A percentile compares a stretch with the other conserved stretches of the same genome.
phyloP scores from a whole-genome alignment of 2,329 filamentous ascomycete species.

The Venturia oleaginea region DNA sequence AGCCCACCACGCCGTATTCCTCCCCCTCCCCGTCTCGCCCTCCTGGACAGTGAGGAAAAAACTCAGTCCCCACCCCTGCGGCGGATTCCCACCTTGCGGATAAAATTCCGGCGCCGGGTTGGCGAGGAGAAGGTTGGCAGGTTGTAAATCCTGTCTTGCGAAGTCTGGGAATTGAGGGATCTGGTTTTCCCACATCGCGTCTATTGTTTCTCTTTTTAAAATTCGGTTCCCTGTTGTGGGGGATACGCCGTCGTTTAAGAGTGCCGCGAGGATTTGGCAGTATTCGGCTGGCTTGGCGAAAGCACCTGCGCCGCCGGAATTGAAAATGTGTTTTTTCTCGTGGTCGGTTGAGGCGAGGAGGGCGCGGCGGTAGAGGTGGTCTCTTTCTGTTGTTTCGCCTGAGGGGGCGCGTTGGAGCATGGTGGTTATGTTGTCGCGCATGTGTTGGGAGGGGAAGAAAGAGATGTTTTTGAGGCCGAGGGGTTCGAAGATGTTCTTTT shows the following conservation, averaged over 20 bases:
- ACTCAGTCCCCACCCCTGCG: slow-evolving; percentile 57
- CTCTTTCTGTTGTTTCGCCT: slow-evolving; percentile 28
- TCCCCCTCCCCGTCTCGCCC: slow-evolving; percentile 43
- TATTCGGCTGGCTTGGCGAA: slow-evolving; percentile 54
- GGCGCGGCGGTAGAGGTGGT: slow-evolving; percentile 44
- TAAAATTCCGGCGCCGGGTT: slow-evolving; percentile 44
- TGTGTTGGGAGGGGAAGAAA: slow-evolving; percentile 10
- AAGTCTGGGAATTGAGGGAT: slow-evolving; percentile 48
- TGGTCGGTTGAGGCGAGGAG: slow-evolving; percentile 36
- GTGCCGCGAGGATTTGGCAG: slow-evolving; percentile 48
- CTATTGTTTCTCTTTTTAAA: slow-evolving; percentile 48
- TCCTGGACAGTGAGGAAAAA: slow-evolving; percentile 44
- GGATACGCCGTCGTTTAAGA: slow-evolving; percentile 56
- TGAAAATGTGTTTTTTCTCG: slow-evolving; percentile 39
- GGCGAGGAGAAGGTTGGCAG: slow-evolving; percentile 31
- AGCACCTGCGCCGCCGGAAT: slow-evolving; percentile 53
- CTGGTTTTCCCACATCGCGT: slow-evolving; percentile 58
- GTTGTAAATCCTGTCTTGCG: slow-evolving; percentile 30
- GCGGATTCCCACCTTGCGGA: slow-evolving; percentile 36
- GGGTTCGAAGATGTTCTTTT: slow-evolving; percentile 37
- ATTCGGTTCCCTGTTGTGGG: slow-evolving; percentile 47
- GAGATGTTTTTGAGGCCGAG: slow-evolving; percentile 28
- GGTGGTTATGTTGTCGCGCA: slow-evolving; percentile 9
- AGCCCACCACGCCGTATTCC: slow-evolving; percentile 46
- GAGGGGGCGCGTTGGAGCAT: slow-evolving; percentile 21